phyloP scores from a whole-genome alignment of 768 basidiomycete genomes.

The Boletellus sp. region DNA sequence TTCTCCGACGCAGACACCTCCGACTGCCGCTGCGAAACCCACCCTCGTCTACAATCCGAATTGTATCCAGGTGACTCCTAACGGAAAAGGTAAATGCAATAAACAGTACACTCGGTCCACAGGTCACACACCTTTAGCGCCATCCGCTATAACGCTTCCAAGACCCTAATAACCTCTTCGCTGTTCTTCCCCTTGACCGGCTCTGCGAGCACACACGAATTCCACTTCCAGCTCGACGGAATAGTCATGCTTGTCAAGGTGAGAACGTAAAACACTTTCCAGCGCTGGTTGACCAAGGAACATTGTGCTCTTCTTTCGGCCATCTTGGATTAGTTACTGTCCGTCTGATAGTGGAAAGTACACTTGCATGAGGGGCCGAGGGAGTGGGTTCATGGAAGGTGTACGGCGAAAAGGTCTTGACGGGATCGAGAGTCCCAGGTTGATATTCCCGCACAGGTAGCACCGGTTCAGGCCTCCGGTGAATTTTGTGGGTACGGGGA shows the following conservation, averaged over 20 bases:
- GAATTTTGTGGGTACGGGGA: conserved; percentile 37
- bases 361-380: conserved; percentile 25
- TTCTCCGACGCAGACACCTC: conserved; percentile 37
- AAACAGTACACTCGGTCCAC: too few relatives aligned
- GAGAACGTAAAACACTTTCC: conserved; percentile 26
- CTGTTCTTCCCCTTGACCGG: conserved; percentile 27
- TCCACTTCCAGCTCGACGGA: conserved; percentile 44
- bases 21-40: conserved; percentile 26
- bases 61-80: conserved; percentile 36
- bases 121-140: conserved; percentile 28
- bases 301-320: conserved; percentile 8
- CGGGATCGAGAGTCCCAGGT: conserved; percentile 17
- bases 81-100: too few relatives aligned
- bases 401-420: conserved; percentile 2
- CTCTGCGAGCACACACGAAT: conserved; percentile 37
- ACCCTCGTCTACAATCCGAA: conserved; percentile 38
- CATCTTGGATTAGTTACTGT: background rate
- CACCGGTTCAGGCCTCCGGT: conserved; percentile 25
- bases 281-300: conserved; percentile 24
- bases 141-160: conserved; percentile 35
- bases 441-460: conserved; percentile 35
- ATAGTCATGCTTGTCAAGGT: conserved; percentile 22
- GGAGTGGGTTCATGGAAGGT: conserved; percentile 19
- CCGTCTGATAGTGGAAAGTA: background rate
- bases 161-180: conserved; percentile 23